Evolutionary conservation across 1,139 yeast species (phyloP), one percentile per base, ranked within the genome.

Genomic region (Protomyces gravidus): DNA sequence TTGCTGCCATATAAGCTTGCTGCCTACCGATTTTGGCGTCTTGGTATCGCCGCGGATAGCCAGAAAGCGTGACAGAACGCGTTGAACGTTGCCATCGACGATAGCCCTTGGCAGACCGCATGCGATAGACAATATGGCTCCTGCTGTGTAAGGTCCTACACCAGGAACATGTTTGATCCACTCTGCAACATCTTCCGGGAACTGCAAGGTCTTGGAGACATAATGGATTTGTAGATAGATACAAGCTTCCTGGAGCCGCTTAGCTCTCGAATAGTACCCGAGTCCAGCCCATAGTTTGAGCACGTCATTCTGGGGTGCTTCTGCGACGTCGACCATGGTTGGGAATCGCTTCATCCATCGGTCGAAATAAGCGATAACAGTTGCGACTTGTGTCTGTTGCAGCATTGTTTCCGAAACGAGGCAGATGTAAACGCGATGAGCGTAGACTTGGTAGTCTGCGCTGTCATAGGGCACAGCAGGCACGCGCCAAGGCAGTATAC

Each of bases 101-200:
- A 59, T 42, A 3, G 62, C 58, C 5, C 58, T 26, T 9, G 58
- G 60, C 7, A 58, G 33, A 15, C 49, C 52, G 49, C 59, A 61
- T 3, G 63, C 61, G 28, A 61, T 58, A 30, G 62, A 59, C 13
- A 59, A 40, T 2, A 61, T 59, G 9, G 63, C 63, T 11, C 63
- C 63, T 11, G 63, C 63, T 3, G 63, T 61, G 28, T 61, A 61
- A 9, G 61, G 62, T 6, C 63, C 63, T n/a, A 55, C 59, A 2
- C 63, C 63, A 11, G 63, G 60, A n/a, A 61, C 59, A 17, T 59
- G 39, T 39, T 61, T 59, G 39, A 59, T 28, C 62, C 62, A 58
- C 9, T 46, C 27, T 15, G 53, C 62, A 5, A 55, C 56, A 40
- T 39, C 36, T n/a, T 19, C n/a, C 6, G 63, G 63, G 42, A 61